phyloP scores from a whole-genome alignment of 177 flowering plant species.

The Vitis hybrid region DNA sequence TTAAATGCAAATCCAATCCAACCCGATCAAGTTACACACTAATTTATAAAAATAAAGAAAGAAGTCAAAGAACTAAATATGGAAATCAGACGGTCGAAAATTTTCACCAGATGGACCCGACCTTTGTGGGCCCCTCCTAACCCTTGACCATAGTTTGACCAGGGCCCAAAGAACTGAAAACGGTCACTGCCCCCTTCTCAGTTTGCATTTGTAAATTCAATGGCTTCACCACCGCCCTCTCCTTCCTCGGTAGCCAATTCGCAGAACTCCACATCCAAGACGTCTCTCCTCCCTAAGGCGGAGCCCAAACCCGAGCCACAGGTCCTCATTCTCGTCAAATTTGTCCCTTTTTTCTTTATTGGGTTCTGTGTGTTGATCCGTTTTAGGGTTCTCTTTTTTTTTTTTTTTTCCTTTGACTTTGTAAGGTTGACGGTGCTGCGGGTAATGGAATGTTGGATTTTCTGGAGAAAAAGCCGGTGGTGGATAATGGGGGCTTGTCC shows the following conservation, averaged over 20 bases:
- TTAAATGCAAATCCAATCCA: no score
- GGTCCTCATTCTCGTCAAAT: conserved; percentile 9
- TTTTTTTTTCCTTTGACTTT: background rate
- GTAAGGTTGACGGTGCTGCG: conserved; percentile 8
- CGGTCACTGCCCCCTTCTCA: no score
- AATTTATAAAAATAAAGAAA: no score
- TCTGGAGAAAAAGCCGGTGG: conserved; percentile 1
- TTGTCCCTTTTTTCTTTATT: background rate
- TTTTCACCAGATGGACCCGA: no score
- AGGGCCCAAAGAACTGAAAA: no score
- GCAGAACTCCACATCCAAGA: conserved; percentile 11
- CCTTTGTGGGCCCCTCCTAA: no score
- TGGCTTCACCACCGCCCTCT: conserved; percentile 11
- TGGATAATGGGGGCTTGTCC: no score
- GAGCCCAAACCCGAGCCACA: background rate
- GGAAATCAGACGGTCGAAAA: no score
- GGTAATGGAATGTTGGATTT: background rate
- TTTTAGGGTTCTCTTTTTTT: background rate
- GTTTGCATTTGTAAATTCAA: no score
- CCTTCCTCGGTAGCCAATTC: conserved; percentile 19
- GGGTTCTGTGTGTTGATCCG: background rate
- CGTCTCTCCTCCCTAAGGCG: background rate
- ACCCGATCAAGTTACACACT: no score
- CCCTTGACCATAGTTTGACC: no score
- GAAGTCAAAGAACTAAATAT: no score